A percentile compares a stretch with the other conserved stretches of the same genome.
These are phyloP conservation scores for Phytophthora fragariaefolia DNA, from an alignment of 352 stramenopile species.

Conservation along the genomic window DNA sequence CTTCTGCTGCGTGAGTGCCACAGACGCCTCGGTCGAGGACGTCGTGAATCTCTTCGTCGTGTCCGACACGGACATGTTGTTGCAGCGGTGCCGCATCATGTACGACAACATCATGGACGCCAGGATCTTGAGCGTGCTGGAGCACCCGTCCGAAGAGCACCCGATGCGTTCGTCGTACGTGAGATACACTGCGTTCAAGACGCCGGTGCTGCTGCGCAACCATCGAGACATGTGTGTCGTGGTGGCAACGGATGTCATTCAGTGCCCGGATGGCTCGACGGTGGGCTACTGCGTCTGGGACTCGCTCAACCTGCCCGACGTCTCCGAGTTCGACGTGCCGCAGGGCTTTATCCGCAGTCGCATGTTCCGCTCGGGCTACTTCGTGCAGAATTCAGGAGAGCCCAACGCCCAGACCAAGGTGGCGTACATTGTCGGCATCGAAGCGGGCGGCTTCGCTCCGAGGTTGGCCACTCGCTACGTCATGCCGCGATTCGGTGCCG, in stretches of 20 bases:
- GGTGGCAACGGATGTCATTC: constrained; percentile 46
- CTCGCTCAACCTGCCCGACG: constrained; percentile 44
- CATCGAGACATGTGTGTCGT: constrained; percentile 51
- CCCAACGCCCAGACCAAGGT: constrained; percentile 35
- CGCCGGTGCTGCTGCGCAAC: constrained; percentile 38
- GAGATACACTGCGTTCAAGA: constrained; percentile 50
- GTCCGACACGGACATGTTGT: constrained; percentile 40
- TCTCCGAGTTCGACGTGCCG: constrained; percentile 44
- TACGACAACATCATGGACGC: constrained; percentile 53
- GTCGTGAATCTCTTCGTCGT: constrained; percentile 47
- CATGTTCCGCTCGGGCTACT: constrained; percentile 50
- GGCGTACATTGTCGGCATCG: constrained; percentile 46
- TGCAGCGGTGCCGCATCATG: constrained; percentile 44
- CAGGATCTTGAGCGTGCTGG: constrained; percentile 41
- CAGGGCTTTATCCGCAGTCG: constrained; percentile 44
- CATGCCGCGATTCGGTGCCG: constrained; percentile 44
- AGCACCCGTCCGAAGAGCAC: constrained; percentile 35
- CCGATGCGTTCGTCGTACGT: constrained; percentile 50
- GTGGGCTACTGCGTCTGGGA: constrained; percentile 57
- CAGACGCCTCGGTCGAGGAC: constrained; percentile 44
- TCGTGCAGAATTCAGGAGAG: constrained; percentile 43
- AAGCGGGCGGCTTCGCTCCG: constrained; percentile 39
- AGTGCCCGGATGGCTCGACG: constrained; percentile 41
- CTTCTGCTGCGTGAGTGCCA: constrained; percentile 46
- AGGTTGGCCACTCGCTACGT: constrained; percentile 38